A percentile compares a stretch with the other conserved stretches of the same genome.
phyloP scores from a whole-genome alignment of 2,329 filamentous ascomycete genomes.

The Corynespora cassiicola region DNA sequence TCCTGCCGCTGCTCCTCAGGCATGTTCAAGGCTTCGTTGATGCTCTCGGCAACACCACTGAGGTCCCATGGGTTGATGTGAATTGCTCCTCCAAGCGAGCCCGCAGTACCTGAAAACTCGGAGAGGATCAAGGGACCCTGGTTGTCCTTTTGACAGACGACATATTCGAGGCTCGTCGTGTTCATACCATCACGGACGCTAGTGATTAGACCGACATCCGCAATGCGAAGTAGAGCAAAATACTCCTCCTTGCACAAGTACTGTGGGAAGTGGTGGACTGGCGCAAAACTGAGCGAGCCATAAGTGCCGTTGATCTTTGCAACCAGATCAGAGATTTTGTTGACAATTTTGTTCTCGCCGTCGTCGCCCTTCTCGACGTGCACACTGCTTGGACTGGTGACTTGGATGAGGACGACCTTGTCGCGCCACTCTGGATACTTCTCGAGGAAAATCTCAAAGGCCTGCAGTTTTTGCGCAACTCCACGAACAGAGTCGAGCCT shows the following conservation, averaged over 20 bases:
- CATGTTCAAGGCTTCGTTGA: conserved; percentile 84
- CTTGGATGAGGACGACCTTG: conserved; percentile 91
- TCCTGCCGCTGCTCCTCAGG: conserved; percentile 66
- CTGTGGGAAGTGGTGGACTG: conserved; percentile 93
- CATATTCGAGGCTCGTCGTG: conserved; percentile 93
- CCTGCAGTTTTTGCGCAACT: conserved; percentile 94
- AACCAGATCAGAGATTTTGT: conserved; percentile 88
- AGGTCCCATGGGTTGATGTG: conserved; percentile 98
- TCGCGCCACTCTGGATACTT: conserved; percentile 90
- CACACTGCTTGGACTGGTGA: conserved; percentile 85
- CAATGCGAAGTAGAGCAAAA: conserved; percentile 88
- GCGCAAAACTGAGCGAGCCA: conserved; percentile 86
- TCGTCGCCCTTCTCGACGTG: conserved; percentile 76
- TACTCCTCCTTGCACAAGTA: conserved; percentile 91
- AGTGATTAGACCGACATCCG: conserved; percentile 92
- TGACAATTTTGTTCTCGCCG: conserved; percentile 79
- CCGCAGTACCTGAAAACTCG: conserved; percentile 94
- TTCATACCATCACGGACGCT: conserved; percentile 98
- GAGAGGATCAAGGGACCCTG: conserved; percentile 91
- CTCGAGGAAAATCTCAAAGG: conserved; percentile 90
- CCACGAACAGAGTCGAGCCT: conserved; percentile 92
- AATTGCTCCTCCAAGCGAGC: conserved; percentile 82
- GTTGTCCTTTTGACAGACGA: conserved; percentile 87
- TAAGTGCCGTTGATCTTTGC: conserved; percentile 90
- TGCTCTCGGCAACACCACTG: conserved; percentile 80